Percentiles rank a stretch among this genome's conserved stretches.
Conservation (phyloP, 2,329 filamentous ascomycete species). For the Cordyceps cicadae region DNA sequence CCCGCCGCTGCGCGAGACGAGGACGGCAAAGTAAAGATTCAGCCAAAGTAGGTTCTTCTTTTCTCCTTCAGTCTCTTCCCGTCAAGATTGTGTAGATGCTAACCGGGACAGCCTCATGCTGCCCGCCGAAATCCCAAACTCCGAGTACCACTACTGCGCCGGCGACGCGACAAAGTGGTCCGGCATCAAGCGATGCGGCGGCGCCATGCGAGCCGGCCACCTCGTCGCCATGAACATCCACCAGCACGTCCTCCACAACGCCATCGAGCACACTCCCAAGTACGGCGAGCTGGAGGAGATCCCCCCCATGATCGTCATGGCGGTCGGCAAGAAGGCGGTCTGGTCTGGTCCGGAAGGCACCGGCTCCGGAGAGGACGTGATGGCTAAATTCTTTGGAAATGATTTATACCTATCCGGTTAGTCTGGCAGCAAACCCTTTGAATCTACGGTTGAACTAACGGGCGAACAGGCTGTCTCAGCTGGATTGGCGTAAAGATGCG, state of each 20-base stretch:
- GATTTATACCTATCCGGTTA: slow-evolving; percentile 38
- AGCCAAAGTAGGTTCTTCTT: slow-evolving; percentile 36
- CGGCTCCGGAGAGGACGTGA: slow-evolving; percentile 52
- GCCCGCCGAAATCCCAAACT: slow-evolving; percentile 44
- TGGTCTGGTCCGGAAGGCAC: slow-evolving; percentile 50
- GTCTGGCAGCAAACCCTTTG: not conserved
- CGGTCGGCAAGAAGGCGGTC: slow-evolving; percentile 61
- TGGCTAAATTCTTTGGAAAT: slow-evolving; percentile 57
- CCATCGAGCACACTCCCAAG: slow-evolving; percentile 31
- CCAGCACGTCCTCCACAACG: slow-evolving; percentile 44
- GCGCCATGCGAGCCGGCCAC: slow-evolving; percentile 68
- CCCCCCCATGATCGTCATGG: slow-evolving; percentile 60
- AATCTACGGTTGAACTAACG: not conserved
- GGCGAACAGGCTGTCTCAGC: not conserved
- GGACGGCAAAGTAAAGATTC: slow-evolving; percentile 58
- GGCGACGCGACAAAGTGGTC: slow-evolving; percentile 68
- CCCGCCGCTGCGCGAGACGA: slow-evolving; percentile 49
- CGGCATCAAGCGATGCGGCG: slow-evolving; percentile 72
- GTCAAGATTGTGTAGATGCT: not conserved
- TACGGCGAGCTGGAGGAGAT: slow-evolving; percentile 44
- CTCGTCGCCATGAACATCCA: slow-evolving; percentile 59
- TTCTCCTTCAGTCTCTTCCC: not conserved
- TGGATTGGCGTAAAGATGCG: not conserved
- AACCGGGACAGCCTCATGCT: slow-evolving; percentile 42
- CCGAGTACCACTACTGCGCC: slow-evolving; percentile 54